phyloP scores from a whole-genome alignment of 306 rosid species.

The Cyamopsis tetragonoloba region DNA sequence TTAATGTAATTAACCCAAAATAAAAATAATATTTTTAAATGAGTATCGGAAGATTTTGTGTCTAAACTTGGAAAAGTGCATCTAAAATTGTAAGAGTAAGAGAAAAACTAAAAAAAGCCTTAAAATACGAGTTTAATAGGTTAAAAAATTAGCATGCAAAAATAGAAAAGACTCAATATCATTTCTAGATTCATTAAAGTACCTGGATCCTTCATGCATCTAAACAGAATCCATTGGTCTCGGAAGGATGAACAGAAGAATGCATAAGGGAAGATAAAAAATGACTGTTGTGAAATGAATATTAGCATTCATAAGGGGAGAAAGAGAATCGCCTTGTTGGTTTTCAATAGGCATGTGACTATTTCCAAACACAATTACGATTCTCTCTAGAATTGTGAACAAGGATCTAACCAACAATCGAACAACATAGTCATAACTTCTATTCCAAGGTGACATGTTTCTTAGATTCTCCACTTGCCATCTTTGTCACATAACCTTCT shows the following conservation, averaged over 20 bases:
- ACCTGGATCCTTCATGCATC: too few relatives aligned
- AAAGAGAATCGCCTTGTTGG: constrained; percentile 3
- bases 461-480: constrained; percentile 56
- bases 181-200: too few relatives aligned
- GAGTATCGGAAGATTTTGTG: too few relatives aligned
- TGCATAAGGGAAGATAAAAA: constrained; percentile 32
- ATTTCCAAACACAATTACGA: constrained; percentile 52
- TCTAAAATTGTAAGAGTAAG: too few relatives aligned
- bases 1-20: too few relatives aligned
- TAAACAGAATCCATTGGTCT: too few relatives aligned
- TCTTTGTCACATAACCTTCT: constrained; percentile 58
- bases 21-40: too few relatives aligned
- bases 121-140: too few relatives aligned
- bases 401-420: constrained; percentile 76
- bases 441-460: constrained; percentile 70
- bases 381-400: constrained; percentile 67
- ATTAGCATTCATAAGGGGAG: constrained; percentile 1
- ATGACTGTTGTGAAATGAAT: constrained; percentile 25
- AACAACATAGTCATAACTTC: constrained; percentile 66
- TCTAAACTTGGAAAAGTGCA: too few relatives aligned
- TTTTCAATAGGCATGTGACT: constrained; percentile 22
- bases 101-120: too few relatives aligned
- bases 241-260: constrained; percentile 38
- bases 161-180: too few relatives aligned
- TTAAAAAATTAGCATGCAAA: too few relatives aligned